Evolutionary conservation across 1,284 basidiomycete species (phyloP).

Genomic region (Wallemia mellicola): DNA sequence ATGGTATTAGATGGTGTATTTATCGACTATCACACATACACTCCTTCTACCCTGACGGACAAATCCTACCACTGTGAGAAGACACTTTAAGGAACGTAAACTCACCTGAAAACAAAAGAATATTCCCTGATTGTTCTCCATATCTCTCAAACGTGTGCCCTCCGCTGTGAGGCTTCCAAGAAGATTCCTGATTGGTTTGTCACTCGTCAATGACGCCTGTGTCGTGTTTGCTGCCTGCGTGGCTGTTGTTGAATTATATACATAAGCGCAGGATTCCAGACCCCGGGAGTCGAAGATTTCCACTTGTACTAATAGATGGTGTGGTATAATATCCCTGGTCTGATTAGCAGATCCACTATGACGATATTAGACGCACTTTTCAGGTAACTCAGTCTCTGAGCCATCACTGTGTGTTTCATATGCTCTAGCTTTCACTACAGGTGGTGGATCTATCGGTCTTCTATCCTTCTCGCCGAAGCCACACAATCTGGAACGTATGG

Average conservation of each 20-base stretch:
- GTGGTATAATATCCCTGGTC: not conserved
- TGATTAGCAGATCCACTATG: not conserved
- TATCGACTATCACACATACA: not conserved
- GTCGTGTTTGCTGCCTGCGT: not conserved
- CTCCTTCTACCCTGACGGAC: not conserved
- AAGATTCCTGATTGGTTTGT: not conserved
- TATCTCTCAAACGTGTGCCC: not conserved
- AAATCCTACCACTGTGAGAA: not conserved
- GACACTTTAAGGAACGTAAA: not conserved
- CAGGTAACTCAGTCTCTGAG: not conserved
- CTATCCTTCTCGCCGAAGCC: not conserved
- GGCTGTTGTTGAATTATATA: not conserved
- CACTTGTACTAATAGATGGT: not conserved
- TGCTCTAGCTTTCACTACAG: not conserved
- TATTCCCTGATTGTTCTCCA: not conserved
- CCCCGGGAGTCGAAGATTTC: not conserved
- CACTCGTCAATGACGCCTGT: too few species aligned
- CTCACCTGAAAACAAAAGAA: not conserved
- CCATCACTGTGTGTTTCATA: not conserved
- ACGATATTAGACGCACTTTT: not conserved
- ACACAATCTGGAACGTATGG: not conserved
- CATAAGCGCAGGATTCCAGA: not conserved
- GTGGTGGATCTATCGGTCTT: not conserved
- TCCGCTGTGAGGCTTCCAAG: not conserved
- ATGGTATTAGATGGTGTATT: too few species aligned